Percentiles rank a stretch among this genome's conserved stretches.
These are phyloP conservation scores for Collariella sp. DNA, from an alignment of 495 filamentous ascomycete genomes.

Conservation along the genomic window DNA sequence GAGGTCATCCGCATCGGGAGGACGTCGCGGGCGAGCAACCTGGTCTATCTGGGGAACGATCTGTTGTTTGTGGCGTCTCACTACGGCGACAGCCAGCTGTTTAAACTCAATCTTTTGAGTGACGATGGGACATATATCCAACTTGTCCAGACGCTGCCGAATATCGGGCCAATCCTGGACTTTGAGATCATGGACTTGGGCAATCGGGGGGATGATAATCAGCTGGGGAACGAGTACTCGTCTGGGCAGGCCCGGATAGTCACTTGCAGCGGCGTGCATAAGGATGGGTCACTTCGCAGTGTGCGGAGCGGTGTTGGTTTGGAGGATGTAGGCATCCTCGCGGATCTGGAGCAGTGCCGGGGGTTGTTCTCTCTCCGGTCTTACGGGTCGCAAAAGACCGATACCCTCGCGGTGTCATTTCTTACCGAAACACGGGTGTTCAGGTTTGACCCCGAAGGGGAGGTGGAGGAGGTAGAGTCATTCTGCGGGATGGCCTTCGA, in stretches of 20 bases:
- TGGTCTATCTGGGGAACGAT: conserved; percentile 72
- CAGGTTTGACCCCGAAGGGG: conserved; percentile 61
- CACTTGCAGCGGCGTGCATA: conserved; percentile 78
- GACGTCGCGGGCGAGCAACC: conserved; percentile 61
- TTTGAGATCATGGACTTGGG: conserved; percentile 95
- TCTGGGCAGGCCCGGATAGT: conserved; percentile 93
- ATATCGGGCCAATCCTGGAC: conserved; percentile 85
- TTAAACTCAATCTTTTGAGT: conserved; percentile 44
- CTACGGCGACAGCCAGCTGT: conserved; percentile 81
- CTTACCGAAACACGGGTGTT: conserved; percentile 80
- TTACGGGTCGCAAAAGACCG: conserved; percentile 37
- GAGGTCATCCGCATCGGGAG: conserved; percentile 57
- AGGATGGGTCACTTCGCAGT: conserved; percentile 77
- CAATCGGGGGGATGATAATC: conserved; percentile 61
- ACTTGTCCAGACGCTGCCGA: conserved; percentile 67
- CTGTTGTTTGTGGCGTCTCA: conserved; percentile 84
- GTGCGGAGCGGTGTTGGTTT: conserved; percentile 90
- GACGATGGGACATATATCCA: conserved; percentile 34
- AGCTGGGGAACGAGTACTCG: conserved; percentile 75
- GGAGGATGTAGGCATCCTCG: conserved; percentile 76
- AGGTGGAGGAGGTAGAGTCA: conserved; percentile 73
- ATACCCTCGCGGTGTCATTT: conserved; percentile 73
- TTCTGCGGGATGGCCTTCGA: conserved; percentile 62
- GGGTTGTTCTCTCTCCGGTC: conserved; percentile 53
- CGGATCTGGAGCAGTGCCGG: conserved; percentile 66